phyloP scores from a whole-genome alignment of 2,329 filamentous ascomycete genomes.

The Didymella keratinophila region DNA sequence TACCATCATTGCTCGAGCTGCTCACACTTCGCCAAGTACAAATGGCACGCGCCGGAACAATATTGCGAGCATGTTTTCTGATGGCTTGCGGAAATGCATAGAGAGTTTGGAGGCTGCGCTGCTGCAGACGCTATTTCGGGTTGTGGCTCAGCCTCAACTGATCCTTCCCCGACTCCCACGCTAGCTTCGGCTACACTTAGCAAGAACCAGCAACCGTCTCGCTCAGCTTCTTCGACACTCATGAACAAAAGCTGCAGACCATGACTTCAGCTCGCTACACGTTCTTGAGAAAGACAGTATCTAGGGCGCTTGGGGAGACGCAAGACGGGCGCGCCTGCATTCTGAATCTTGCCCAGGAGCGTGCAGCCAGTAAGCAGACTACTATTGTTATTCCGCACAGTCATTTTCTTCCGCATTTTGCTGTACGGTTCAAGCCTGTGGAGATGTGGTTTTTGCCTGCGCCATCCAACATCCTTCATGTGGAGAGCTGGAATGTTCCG shows the following conservation, averaged over 20 bases:
- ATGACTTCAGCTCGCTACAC: background rate
- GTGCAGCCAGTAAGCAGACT: background rate
- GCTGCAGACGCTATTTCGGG: conserved; percentile 3
- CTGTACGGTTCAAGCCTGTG: background rate
- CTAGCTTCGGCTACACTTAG: conserved; percentile 1
- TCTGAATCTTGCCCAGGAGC: background rate
- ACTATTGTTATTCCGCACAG: background rate
- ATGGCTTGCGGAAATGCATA: conserved; percentile 14
- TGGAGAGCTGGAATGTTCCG: background rate
- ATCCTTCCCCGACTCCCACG: conserved; percentile 5
- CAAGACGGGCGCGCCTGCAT: background rate
- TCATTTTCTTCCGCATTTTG: background rate
- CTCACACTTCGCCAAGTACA: background rate
- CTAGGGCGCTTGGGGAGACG: background rate
- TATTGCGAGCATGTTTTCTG: background rate
- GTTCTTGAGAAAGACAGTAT: background rate
- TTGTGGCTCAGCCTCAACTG: conserved; percentile 13
- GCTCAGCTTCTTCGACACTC: background rate
- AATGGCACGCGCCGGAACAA: background rate
- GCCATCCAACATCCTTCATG: background rate
- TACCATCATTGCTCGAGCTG: background rate
- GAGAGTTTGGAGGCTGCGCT: background rate
- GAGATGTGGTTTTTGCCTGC: background rate
- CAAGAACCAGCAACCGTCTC: background rate
- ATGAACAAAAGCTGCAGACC: background rate